Base-by-base conservation (phyloP, 352 stramenopile genomes). In the Globisporangium ultimum region DNA sequence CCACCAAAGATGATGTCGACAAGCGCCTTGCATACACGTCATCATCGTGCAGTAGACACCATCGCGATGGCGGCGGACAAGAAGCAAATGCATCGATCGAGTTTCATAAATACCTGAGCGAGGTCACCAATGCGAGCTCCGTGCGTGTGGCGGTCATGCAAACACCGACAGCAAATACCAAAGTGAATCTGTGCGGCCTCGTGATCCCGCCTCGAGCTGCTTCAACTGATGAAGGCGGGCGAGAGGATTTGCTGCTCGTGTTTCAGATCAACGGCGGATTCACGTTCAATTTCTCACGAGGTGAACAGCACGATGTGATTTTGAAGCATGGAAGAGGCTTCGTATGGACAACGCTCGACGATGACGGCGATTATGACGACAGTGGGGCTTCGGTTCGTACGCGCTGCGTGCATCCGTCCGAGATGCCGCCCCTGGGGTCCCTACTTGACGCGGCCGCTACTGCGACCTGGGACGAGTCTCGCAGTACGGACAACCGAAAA, bases 61-160 rank as follows among this genome's bases (percentile, higher is more conserved):
- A 18, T 18, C 24, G 18, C 21, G 20, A 20, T 18, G 32, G 32
- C 24, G 17, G 32, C 24, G 17, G 28, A 10, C 53, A 42, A 14
- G 18, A 20, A 7, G 2, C 10, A 14, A 59, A 18, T 38, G 53
- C 53, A 9, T 14, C 1, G 10, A 43, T 41, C 10, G 46, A 61
- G 34, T 53, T 48, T 18, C 13, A 7, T 10, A 11, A 28, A 12
- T 61, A 61, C 17, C 55, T 61, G 20, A 21, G 21, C 9, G 36
- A 13, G 18, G 18, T 55, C 17, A 17, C 34, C 1, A 28, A n/a
- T 24, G 45, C 55, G 9, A 46, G 24, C n/a, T 8, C 14, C 18
- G 36, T 61, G 18, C 55, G 40, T 12, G 20, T 61, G 11, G 55
- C 46, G 11, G 46, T 34, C 5, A 49, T 15, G 55, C 53, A 34